A percentile compares a stretch with the other conserved stretches of the same genome.
phyloP scores from a whole-genome alignment of 208 protist species.

The Leishmania turanica region DNA sequence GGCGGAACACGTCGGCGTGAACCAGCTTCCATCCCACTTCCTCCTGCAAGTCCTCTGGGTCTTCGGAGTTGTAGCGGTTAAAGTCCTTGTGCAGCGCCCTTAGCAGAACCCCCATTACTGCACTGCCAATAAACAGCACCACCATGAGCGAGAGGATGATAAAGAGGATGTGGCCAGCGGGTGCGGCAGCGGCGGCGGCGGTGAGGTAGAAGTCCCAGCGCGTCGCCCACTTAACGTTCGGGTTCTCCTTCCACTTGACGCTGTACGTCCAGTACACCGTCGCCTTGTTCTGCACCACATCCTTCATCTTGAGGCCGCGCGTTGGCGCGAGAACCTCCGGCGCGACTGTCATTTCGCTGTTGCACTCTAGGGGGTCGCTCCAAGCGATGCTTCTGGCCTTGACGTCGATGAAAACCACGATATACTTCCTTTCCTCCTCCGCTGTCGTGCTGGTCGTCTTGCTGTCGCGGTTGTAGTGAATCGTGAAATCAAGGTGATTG shows the following conservation, averaged over 20 bases:
- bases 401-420: slow-evolving; percentile 75
- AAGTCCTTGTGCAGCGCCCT: slow-evolving; percentile 97
- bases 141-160: slow-evolving; percentile 97
- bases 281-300: slow-evolving; percentile 24
- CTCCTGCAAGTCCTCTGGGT: slow-evolving; percentile 73
- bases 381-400: slow-evolving; percentile 53
- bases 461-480: slow-evolving; percentile 66
- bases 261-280: slow-evolving; percentile 86
- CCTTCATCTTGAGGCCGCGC: slow-evolving; percentile 29
- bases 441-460: background rate
- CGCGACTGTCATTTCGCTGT: background rate
- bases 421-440: slow-evolving; percentile 35
- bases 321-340: background rate
- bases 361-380: slow-evolving; percentile 18
- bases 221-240: slow-evolving; percentile 93
- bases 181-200: slow-evolving; percentile 64
- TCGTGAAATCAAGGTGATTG: slow-evolving; percentile 82
- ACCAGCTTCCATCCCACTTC: slow-evolving; percentile 97
- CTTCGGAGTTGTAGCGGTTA: slow-evolving; percentile 87
- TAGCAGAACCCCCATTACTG: slow-evolving; percentile 95
- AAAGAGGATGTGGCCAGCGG: slow-evolving; percentile 94
- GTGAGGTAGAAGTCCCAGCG: slow-evolving; percentile 98
- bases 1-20: slow-evolving; percentile 97
- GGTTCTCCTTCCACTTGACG: slow-evolving; percentile 64
- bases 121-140: slow-evolving; percentile 86